Base-by-base conservation (phyloP, 352 stramenopile species). In the Blastocystis sp. region DNA sequence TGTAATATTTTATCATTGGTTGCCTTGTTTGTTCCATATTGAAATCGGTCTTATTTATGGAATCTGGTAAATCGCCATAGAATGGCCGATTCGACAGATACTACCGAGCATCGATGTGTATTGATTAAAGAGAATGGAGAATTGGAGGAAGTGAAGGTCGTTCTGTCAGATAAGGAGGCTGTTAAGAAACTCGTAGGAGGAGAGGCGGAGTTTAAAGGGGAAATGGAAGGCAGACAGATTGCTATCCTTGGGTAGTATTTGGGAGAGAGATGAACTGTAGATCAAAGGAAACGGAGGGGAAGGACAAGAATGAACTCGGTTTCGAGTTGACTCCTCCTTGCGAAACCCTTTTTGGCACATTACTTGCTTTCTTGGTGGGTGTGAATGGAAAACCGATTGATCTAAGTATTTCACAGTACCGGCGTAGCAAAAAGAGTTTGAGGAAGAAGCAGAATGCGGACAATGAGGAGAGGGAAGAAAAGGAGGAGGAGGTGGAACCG, bases 1-100 rank as follows among this genome's bases (percentile, higher is more conserved):
- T 70, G 13, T 23, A 45, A 20, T 7, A 39, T 70, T n/a, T n/a
- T n/a, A n/a, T n/a, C 50, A 56, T 95, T 93, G 87, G 94, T 93
- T 8, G 93, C 91, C 66, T 92, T 94, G 73, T 94, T 90, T 20
- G 62, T 73, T 73, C 3, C 11, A 73, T 43, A 9, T 20, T 45
- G 4, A 73, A 45, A 29, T 73, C 26, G 15, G n/a, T 68, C 9
- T 13, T 13, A 59, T 59, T n/a, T 59, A n/a, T n/a, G 50, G 50
- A 59, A 59, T 59, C 20, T n/a, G 11, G 20, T 59, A 59, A 59
- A 59, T 59, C 50, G 62, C 64, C 73, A 23, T 69, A 84, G 26
- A 45, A 84, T 23, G 50, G 50, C 50, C 11, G 50, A 59, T 13
- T 59, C 50, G 11, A 84, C 37, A 39, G 73, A 84, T 34, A 47